phyloP scores from a whole-genome alignment of 768 basidiomycete genomes.

The Lentinula sp. region DNA sequence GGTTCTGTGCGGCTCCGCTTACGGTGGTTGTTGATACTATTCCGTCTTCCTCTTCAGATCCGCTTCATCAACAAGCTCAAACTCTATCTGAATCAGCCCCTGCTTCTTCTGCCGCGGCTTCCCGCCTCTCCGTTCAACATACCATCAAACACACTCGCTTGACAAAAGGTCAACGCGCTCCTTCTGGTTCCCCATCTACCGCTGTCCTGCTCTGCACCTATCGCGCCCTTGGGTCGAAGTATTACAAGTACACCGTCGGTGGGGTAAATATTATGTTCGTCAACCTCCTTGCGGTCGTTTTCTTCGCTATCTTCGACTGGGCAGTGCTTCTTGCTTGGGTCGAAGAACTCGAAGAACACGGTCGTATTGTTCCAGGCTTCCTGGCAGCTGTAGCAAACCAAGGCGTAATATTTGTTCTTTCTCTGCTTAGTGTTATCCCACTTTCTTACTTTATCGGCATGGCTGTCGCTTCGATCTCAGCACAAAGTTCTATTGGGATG shows the following conservation, averaged over 20 bases:
- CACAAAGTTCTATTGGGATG: constrained; percentile 98
- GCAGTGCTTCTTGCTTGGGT: constrained; percentile 71
- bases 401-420: constrained; percentile 75
- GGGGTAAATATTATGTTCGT: constrained; percentile 98
- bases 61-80: constrained; percentile 5
- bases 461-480: constrained; percentile 99
- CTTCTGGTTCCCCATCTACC: constrained; percentile 72
- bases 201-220: constrained; percentile 95
- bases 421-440: constrained; percentile 89
- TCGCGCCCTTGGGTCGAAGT: constrained; percentile 81
- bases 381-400: constrained; percentile 67
- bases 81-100: constrained; percentile 17
- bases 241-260: constrained; percentile 98
- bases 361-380: constrained; percentile 55
- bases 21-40: constrained; percentile 48
- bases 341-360: constrained; percentile 50
- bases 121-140: constrained; percentile 62
- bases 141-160: constrained; percentile 57
- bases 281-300: constrained; percentile 88
- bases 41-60: constrained; percentile 3
- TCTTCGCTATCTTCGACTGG: constrained; percentile 94
- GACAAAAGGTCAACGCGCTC: constrained; percentile 85
- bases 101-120: constrained; percentile 15
- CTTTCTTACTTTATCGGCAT: constrained; percentile 99
- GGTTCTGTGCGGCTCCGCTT: constrained; percentile 87